Base-by-base conservation (phyloP, 164 flowering plant species). In the Liquidambar formosana region DNA sequence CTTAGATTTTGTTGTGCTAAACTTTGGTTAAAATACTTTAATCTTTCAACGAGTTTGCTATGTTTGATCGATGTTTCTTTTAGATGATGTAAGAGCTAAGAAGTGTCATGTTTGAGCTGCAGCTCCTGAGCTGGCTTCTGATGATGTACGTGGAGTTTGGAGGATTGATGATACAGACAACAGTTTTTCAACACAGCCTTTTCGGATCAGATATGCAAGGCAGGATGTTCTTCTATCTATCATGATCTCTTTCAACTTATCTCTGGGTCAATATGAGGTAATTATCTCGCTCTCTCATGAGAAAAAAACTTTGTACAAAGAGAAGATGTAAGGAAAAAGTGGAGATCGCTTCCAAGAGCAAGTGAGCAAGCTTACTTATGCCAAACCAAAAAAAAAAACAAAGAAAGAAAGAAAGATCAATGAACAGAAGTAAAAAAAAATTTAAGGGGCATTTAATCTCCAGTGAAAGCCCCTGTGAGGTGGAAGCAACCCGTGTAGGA, bases 101-200 rank as follows among this genome's bases (percentile, higher is more conserved):
- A 19, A 26, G 38, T 63, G 16, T 23, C 38, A 26, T 27, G 19
- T 33, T 61, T 63, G 22, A 26, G 33, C 14, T 84, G 88, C 92
- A 95, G 99, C 88, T 77, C 92, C 92, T 67, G 90, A 87, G 65
- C 54, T 88, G 68, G 93, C 89, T 48, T 43, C 86, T 58, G 92
- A 80, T 73, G 87, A 86, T 67, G 67, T 76, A 28, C 69, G 57
- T 66, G 97, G 92, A 27, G 82, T 88, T 56, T 96, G 99, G 99
- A 93, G 84, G 75, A 93, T 96, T 69, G 89, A 92, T 80, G 99
- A 96, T 76, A 65, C 76, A 10, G 99, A 93, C 69, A 89, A 93
- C 75, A 93, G 98, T 78, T 96, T 96, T 71, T 86, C 78, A 22
- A 88, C 97, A 18, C 98, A 90, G 82, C 98, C 99, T 79, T 96